Evolutionary conservation across 139 green algal species (phyloP), one percentile per base, ranked within the genome.

Genomic region (Pseudopediastrum boryanum): DNA sequence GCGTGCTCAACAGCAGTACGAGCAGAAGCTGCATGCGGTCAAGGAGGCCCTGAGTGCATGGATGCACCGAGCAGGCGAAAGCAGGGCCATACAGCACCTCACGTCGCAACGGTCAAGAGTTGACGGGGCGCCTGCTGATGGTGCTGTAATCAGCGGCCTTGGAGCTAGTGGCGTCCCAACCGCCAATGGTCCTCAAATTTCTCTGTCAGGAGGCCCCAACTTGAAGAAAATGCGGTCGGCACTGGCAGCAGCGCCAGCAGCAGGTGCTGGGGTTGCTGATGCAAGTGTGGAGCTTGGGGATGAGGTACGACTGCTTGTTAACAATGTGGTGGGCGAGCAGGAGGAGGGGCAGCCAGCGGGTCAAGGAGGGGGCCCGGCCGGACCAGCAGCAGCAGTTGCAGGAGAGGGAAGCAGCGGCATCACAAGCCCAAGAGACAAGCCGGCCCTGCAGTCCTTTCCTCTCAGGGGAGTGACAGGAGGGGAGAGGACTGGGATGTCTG

Each of bases 1-100:
- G 38, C 50, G 66, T 25, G 70, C 70, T 10, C 35, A 78, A 27
- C 48, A 50, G 12, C 44, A 78, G 10, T 78, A 78, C 35, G 16
- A 78, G 38, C 51, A 39, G 0, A 78, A 67, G 52, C 52, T 78
- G 4, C 41, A 35, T 19, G 70, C 70, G 29, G 51, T 78, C 1
- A 27, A 12, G 5, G 50, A 39, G 21, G 70, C 70, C 25, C 21
- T 78, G 25, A 52, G 66, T 10, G 50, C 70, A 0, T 78, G 50
- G 70, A n/a, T 35, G 36, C 16, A 3, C 41, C 29, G 27, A 29
- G 43, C 44, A 43, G 59, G 66, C 43, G 63, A 50, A 48, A 65
- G 31, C 33, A 51, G 41, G n/a, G 35, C 9, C 54, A 12, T 66
- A 31, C 58, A 66, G 58, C 58, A 38, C 62, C 27, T 19, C 62